Evolutionary conservation across 140 eudicot species (phyloP), one percentile per base, ranked within the genome.

Genomic region (Senecio squalidus): DNA sequence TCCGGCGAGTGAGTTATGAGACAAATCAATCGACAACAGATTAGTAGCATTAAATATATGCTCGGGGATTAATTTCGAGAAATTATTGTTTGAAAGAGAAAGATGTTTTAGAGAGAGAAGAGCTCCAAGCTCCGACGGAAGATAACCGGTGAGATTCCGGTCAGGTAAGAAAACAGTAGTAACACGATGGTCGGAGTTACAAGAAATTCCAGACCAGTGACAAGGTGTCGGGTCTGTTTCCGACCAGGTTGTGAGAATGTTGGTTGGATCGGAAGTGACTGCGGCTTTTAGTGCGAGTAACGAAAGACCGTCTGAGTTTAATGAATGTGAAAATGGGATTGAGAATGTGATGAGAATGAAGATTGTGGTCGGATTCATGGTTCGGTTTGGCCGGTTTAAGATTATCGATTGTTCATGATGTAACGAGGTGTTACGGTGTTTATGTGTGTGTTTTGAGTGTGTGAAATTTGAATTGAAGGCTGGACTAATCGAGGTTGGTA

Each of bases 281-380:
- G 98, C 94, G 46, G 96, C 72, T 72, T 92, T 92, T 53, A 92
- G 86, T 14, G 98, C 96, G n/a, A 91, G 71, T 21, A 92, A 76
- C 0, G 98, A 81, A n/a, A 92, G 77, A 1, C 95, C 98, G 36
- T 87, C 98, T 47, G 98, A 74, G 80, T 63, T 92, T 18, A 87
- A 72, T 10, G 96, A 76, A 20, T 17, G 18, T 0, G 75, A 27
- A 5, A 64, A 4, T 5, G 77, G 17, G 41, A 55, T 38, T 33
- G 13, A 67, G 43, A 69, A n/a, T 28, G 71, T 38, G 48, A 73
- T 2, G 24, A 66, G 47, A 30, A 70, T 16, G 3, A 29, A 28
- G 29, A 78, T 4, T 49, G 33, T 34, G 54, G 28, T 16, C 6
- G 51, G 25, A 3, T 41, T 47, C 81, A 71, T 81, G 41, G 16